A percentile compares a stretch with the other conserved stretches of the same genome.
These are phyloP conservation scores for Pichia occidentalis DNA, from an alignment of 805 yeast species.

Conservation along the genomic window DNA sequence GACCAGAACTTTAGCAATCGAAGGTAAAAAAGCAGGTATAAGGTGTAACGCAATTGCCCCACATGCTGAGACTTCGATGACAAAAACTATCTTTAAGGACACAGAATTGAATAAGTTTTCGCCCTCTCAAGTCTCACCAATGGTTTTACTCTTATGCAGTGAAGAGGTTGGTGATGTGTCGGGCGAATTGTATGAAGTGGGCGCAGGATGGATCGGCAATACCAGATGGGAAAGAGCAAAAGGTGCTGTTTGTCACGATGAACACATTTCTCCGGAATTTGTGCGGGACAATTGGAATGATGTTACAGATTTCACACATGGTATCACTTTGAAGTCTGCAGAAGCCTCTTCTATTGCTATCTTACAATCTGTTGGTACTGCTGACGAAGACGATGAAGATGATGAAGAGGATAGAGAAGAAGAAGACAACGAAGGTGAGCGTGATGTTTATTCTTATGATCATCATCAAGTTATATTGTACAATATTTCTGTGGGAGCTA, in stretches of 20 bases:
- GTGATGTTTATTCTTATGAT: conserved; percentile 49
- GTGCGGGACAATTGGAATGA: conserved; percentile 60
- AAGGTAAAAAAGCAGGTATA: conserved; percentile 76
- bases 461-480: conserved; percentile 73
- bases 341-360: conserved; percentile 79
- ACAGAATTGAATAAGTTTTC: conserved; percentile 78
- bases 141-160: conserved; percentile 71
- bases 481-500: conserved; percentile 87
- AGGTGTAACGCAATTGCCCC: conserved; percentile 85
- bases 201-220: conserved; percentile 94
- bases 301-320: conserved; percentile 56
- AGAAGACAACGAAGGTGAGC: conserved; percentile 41
- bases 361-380: conserved; percentile 52
- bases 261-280: conserved; percentile 51
- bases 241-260: conserved; percentile 64
- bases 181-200: conserved; percentile 85
- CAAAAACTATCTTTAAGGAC: conserved; percentile 74
- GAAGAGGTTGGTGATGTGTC: conserved; percentile 54
- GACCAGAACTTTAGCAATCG: conserved; percentile 80
- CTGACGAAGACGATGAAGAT: conserved; percentile 36
- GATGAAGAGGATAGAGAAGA: conserved; percentile 40
- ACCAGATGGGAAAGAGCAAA: conserved; percentile 93
- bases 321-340: conserved; percentile 51
- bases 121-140: conserved; percentile 86
- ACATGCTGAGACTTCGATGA: conserved; percentile 98